Evolutionary conservation across 768 basidiomycete genomes (phyloP).

Genomic region (Calocybe gangraenosa): DNA sequence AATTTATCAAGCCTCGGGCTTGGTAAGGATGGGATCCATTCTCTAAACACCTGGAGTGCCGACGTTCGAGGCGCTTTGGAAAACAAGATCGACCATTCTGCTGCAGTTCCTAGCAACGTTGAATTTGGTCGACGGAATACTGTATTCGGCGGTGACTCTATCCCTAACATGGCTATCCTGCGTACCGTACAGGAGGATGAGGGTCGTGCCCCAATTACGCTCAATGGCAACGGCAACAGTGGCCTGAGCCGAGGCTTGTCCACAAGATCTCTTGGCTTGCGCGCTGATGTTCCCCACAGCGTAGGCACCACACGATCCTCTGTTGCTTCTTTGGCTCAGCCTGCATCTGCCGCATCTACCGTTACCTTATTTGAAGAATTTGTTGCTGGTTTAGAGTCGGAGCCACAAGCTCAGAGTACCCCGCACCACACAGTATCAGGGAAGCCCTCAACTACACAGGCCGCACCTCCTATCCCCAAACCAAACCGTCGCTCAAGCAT

Average conservation of each 20-base stretch:
- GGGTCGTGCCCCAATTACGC: slow-evolving; percentile 18
- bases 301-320: slow-evolving; percentile 52
- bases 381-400: slow-evolving; percentile 36
- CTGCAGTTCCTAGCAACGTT: slow-evolving; percentile 34
- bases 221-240: slow-evolving; percentile 4
- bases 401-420: slow-evolving; percentile 60
- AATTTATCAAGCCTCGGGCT: slow-evolving; percentile 50
- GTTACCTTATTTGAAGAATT: slow-evolving; percentile 58
- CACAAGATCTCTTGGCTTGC: slow-evolving; percentile 42
- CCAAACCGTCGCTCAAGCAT: slow-evolving; percentile 52
- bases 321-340: slow-evolving; percentile 32
- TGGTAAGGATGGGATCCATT: slow-evolving; percentile 53
- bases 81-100: slow-evolving; percentile 33
- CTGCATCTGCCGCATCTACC: slow-evolving; percentile 56
- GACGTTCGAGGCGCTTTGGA: slow-evolving; percentile 54
- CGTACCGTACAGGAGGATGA: slow-evolving; percentile 39
- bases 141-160: slow-evolving; percentile 38
- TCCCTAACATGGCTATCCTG: slow-evolving; percentile 31
- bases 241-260: slow-evolving; percentile 34
- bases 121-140: slow-evolving; percentile 45
- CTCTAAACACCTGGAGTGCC: slow-evolving; percentile 45
- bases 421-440: slow-evolving; percentile 46
- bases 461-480: slow-evolving; percentile 33
- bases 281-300: slow-evolving; percentile 45
- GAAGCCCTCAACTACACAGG: slow-evolving; percentile 26